Conservation (phyloP, 2,329 filamentous ascomycete genomes). For the Microcyclosporella mali region DNA sequence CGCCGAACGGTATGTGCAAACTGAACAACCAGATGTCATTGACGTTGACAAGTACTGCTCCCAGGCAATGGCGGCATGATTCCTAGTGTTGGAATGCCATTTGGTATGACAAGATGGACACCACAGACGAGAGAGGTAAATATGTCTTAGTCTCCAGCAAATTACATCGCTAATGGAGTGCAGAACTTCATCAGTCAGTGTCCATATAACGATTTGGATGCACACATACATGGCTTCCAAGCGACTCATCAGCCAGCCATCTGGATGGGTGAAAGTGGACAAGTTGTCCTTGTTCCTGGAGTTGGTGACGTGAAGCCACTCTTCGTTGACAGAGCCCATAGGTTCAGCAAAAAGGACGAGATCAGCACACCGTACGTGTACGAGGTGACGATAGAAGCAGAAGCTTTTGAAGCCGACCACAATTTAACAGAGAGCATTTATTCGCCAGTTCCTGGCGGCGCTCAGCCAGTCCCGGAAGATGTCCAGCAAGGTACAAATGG, state of each 20-base stretch:
- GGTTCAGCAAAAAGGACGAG: conserved; percentile 41
- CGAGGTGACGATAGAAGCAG: conserved; percentile 39
- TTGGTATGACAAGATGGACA: conserved; percentile 50
- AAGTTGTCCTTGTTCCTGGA: conserved; percentile 40
- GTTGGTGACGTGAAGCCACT: conserved; percentile 29
- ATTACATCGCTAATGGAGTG: neutral
- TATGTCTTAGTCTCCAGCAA: conserved; percentile 23
- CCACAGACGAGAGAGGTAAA: conserved; percentile 37
- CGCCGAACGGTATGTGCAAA: conserved; percentile 21
- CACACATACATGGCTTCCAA: conserved; percentile 44
- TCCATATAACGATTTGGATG: conserved; percentile 42
- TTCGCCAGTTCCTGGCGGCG: conserved; percentile 39
- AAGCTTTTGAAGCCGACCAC: conserved; percentile 24
- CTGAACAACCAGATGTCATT: too few species aligned
- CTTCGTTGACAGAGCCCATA: conserved; percentile 39
- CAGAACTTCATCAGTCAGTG: conserved; percentile 46
- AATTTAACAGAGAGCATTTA: conserved; percentile 30
- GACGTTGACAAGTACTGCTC: too few species aligned
- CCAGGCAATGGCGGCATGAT: conserved; percentile 30
- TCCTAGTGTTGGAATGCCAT: conserved; percentile 34
- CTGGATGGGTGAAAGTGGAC: conserved; percentile 49
- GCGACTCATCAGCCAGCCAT: conserved; percentile 48
- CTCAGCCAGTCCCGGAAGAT: conserved; percentile 33
- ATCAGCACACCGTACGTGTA: conserved; percentile 43
- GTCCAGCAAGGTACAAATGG: conserved; percentile 40